Base-by-base conservation (phyloP, 495 filamentous ascomycete genomes). In the Platismatia glauca region DNA sequence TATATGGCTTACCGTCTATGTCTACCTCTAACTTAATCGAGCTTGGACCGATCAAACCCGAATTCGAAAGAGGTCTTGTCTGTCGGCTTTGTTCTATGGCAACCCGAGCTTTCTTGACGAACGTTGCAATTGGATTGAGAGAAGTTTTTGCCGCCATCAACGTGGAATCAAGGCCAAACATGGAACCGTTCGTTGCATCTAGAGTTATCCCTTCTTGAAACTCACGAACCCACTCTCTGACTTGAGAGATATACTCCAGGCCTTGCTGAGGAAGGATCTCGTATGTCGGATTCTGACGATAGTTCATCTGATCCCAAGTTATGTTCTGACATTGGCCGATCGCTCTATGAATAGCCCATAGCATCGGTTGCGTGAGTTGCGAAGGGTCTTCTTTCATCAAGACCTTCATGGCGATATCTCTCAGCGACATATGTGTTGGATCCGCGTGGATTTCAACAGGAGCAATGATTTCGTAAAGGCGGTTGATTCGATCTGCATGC, bases 301-400 rank as follows among this genome's bases (percentile, higher is more conserved):
- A 70, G 33, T 59, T 68, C 16, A 69, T 61, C 20, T 43, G 33
- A 70, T 76, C 68, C 71, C 80, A 52, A 69, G 60, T 50, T 73
- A 84, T 58, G 65, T 73, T 33, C 18, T 86, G 83, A 43, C 81
- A 78, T n/a, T 78, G 74, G 5, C 80, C 70, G 18, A 89, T 67
- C 22, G 83, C 76, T 57, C 79, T 82, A 63, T 90, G 87, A 8
- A 93, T 82, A 1, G 88, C 84, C 71, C 87, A 89, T 0, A 91
- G 71, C 5, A 79, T 80, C 37, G 79, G 71, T 8, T 78, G 71
- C 4, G 81, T 79, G 48, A 82, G 73, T 59, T 78, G 71, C 20
- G 76, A 75, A 31, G 68, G 55, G 27, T 70, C 61, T 6, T 73
- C 65, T 24, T 77, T 72, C 35, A 74, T 77, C 55, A 87, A 69